A percentile compares a stretch with the other conserved stretches of the same genome.
Conservation (phyloP, 371 early-diverging fungal species). For the Lichtheimia ornata region DNA sequence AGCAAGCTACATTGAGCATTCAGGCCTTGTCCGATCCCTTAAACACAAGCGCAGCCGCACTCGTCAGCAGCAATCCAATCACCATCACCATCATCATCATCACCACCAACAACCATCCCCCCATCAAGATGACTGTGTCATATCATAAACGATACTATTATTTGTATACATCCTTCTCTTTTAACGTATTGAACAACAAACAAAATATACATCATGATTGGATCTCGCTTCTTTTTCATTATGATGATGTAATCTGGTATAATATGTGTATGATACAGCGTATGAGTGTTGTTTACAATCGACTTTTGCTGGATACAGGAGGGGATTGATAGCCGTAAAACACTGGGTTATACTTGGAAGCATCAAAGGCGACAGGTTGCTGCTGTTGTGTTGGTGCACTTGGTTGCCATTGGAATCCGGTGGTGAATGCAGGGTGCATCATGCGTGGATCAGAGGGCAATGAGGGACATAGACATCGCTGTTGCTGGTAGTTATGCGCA, state of each 20-base stretch:
- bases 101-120: too few species aligned
- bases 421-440: slow-evolving; percentile 13
- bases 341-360: slow-evolving; percentile 32
- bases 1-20: slow-evolving; percentile 8
- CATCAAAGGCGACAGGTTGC: slow-evolving; percentile 21
- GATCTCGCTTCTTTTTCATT: background rate
- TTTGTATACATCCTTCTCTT: background rate
- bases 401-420: background rate
- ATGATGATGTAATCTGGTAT: background rate
- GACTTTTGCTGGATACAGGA: background rate
- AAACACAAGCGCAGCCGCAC: slow-evolving; percentile 8
- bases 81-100: background rate
- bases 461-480: too few species aligned
- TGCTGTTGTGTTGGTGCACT: slow-evolving; percentile 8
- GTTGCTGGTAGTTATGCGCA: background rate
- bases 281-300: background rate
- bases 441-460: background rate
- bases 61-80: slow-evolving; percentile 10
- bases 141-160: background rate
- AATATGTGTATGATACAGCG: background rate
- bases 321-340: slow-evolving; percentile 35
- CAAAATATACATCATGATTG: background rate
- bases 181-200: background rate
- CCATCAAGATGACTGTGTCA: too few species aligned
- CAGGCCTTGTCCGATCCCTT: slow-evolving; percentile 1